Base-by-base conservation (phyloP, 192 early-diverging fungal species). In the Rhizophagus clarus region DNA sequence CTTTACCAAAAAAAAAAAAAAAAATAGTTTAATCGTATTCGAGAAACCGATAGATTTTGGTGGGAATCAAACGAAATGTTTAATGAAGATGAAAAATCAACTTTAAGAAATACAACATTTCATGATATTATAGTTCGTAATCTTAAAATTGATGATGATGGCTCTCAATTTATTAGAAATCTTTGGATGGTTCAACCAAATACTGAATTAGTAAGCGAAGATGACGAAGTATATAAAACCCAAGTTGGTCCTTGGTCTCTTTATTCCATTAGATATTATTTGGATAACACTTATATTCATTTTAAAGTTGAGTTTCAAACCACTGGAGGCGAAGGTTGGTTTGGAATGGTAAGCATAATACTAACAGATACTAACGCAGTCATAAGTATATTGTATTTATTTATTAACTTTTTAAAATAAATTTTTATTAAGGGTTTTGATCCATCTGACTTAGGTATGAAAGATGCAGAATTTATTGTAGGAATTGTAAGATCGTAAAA, bases 31-130 rank as follows among this genome's bases (percentile, higher is more conserved):
- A 31, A 47, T 2, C 76, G 81, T 6, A 68, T 89, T n/a, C 71
- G 89, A 17, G 89, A 88, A 51, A 86, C 87, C 2, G 89, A 89
- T 71, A 76, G 84, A 31, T 89, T 83, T 63, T 89, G 89, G 89
- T 89, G 88, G 76, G 85, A 89, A 77, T 81, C 79, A 26, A 70
- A 81, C 14, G 89, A 87, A 22, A 86, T 89, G 26, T 81, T 90
- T 17, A 84, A 79, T 14, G 63, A 60, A 12, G 76, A 77, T n/a
- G 89, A 90, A 61, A 24, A 62, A 12, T 22, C 20, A 60, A 61
- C 28, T 4, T 26, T 83, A 17, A 32, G 62, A 64, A 26, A 83
- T 32, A 80, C 80, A 6, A 83, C 82, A 17, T 24, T 83, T 26
- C 32, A 83, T n/a, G 74, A 74, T 12, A 28, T 81, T 29, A 62